Evolutionary conservation across 2,329 filamentous ascomycete genomes (phyloP), one percentile per base, ranked within the genome.

Genomic region (Aspergillus sp.): DNA sequence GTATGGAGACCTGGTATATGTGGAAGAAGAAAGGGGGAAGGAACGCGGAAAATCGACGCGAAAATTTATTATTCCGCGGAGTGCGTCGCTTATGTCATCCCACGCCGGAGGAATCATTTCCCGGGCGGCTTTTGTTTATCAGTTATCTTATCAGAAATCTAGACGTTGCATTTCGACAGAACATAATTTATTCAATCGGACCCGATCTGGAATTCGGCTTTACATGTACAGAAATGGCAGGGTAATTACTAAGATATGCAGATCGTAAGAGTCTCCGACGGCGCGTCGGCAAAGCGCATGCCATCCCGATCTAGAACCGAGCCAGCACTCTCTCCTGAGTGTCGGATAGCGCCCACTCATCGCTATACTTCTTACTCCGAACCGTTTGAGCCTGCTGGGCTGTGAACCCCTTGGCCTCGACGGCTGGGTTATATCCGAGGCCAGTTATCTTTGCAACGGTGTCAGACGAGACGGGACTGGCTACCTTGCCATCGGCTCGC

Each of bases 351-450:
- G 93, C 93, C 88, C 89, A 96, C 20, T 87, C 86, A 71, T 84
- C 89, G 51, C 75, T 75, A 68, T 81, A 84, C 77, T 84, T 89
- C 81, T 89, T 92, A 71, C 90, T 88, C 67, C 92, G 85, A 22
- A 86, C 84, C 46, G 78, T 79, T 61, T 88, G 89, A 14, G 82
- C 84, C 80, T 97, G 92, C 65, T 82, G 86, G 62, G 84, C 84
- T 0, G 92, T 96, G 76, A 96, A 96, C 1, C 92, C 93, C 81
- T 89, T 92, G 14, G 94, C 94, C 77, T 90, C 88, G 5, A 92
- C 88, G 3, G 94, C 94, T 20, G 94, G 94, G 75, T 98, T 98
- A 71, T 98, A 98, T 0, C 92, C 93, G 20, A 96, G 78, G 52
- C 85, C 84, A 56, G 84, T 92, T 61, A 77, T 75, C 80, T 82